Conservation (phyloP, 108 stramenopile species). For the Fragilaria crotonensis region DNA sequence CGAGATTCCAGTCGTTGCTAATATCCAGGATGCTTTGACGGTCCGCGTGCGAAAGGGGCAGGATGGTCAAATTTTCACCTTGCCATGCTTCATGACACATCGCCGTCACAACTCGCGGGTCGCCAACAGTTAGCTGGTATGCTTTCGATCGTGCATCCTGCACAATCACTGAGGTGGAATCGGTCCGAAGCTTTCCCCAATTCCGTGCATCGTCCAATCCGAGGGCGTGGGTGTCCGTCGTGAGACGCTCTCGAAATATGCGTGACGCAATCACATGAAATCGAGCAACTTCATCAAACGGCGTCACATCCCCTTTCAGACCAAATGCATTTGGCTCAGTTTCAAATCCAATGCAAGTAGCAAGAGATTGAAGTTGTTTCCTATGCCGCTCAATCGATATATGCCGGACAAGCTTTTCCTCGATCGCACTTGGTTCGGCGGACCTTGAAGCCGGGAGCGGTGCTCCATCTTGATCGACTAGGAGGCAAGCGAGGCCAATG, state of each 20-base stretch:
- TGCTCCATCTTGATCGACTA: slow-evolving; percentile 29
- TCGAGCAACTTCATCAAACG: slow-evolving; percentile 47
- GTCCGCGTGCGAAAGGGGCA: slow-evolving; percentile 63
- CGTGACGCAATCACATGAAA: slow-evolving; percentile 48
- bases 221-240: slow-evolving; percentile 67
- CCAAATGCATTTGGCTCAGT: slow-evolving; percentile 39
- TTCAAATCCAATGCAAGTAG: slow-evolving; percentile 72
- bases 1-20: slow-evolving; percentile 78
- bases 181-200: slow-evolving; percentile 69
- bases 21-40: slow-evolving; percentile 68
- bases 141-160: slow-evolving; percentile 65
- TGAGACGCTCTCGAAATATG: slow-evolving; percentile 48
- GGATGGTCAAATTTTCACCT: slow-evolving; percentile 75
- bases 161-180: slow-evolving; percentile 68
- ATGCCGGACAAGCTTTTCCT: slow-evolving; percentile 12
- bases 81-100: slow-evolving; percentile 71
- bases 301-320: slow-evolving; percentile 42
- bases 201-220: slow-evolving; percentile 69
- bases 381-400: slow-evolving; percentile 35
- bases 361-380: slow-evolving; percentile 50
- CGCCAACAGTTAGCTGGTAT: slow-evolving; percentile 74
- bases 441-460: not conserved
- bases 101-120: slow-evolving; percentile 69
- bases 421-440: not conserved
- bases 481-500: slow-evolving; percentile 69